Evolutionary conservation across 2,329 filamentous ascomycete species (phyloP), one percentile per base, ranked within the genome.

Genomic region (Curvularia eragrostidis): DNA sequence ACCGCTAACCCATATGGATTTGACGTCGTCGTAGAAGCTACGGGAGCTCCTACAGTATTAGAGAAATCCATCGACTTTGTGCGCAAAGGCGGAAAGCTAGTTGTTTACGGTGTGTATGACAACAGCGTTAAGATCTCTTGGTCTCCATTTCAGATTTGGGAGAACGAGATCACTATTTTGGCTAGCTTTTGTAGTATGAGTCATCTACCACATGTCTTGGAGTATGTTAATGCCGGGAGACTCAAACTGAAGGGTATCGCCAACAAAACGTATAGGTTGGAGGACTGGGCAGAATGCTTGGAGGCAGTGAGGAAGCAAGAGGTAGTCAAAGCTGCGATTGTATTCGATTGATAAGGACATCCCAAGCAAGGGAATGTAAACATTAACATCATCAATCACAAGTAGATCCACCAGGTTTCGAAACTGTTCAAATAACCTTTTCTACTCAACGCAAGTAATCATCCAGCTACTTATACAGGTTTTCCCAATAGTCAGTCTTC

Each of bases 261-360:
- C 63, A 90, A 90, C 78, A 90, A 90, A 80, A 85, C 82, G 5
- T 91, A 87, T 79, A 87, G 83, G 77, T 80, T 91, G n/a, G 88
- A 91, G 71, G 83, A 91, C 72, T 91, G 87, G 83, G 85, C 80
- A 44, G 86, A 90, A 73, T 89, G 87, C 60, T 78, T 91, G 64
- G 85, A 90, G 74, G 83, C 85, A 56, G 90, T 91, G 81, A 85
- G 83, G 69, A 87, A 89, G 78, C 90, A 91, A 82, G 85, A 80
- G 52, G 88, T 88, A 58, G 90, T 91, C 73, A 91, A 91, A 81
- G 88, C 88, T 51, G 87, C 87, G 15, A 90, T 91, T 74, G 84
- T 87, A 46, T 91, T 90, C 68, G 87, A 90, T 2, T 66, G 26
- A 54, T 50, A 21, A 38, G 18, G 2, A 32, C 3, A 32, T 5